These are phyloP conservation scores for Retiboletus flavoniger DNA, from an alignment of 1,284 basidiomycete species.

Conservation along the genomic window DNA sequence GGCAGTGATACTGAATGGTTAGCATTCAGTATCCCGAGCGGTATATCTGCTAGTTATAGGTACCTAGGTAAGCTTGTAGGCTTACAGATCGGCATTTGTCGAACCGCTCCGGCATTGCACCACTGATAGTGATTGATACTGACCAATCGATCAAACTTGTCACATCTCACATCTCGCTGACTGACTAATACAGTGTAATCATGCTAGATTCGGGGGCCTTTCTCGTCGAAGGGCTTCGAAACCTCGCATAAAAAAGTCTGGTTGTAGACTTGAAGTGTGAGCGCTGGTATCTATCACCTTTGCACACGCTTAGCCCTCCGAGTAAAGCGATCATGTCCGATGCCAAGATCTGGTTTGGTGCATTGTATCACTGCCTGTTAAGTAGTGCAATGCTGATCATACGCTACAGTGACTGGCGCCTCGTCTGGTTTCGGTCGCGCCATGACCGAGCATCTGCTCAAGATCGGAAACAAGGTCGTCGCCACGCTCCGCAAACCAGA, in stretches of 20 bases:
- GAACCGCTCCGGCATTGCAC: too few relatives aligned
- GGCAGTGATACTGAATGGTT: too few relatives aligned
- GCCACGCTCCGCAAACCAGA: conserved; percentile 35
- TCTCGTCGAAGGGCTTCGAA: neutral
- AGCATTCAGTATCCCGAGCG: too few relatives aligned
- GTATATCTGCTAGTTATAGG: too few relatives aligned
- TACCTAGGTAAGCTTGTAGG: too few relatives aligned
- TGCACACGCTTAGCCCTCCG: neutral
- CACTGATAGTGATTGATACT: too few relatives aligned
- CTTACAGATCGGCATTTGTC: too few relatives aligned
- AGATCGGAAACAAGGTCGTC: conserved; percentile 35
- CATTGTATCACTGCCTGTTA: neutral
- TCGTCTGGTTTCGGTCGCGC: conserved; percentile 31
- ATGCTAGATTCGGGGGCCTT: neutral
- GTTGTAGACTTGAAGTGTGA: neutral
- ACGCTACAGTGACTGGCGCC: conserved; percentile 25
- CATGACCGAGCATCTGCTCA: conserved; percentile 28
- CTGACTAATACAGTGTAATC: neutral
- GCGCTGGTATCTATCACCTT: neutral
- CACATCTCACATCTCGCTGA: neutral
- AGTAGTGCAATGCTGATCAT: neutral
- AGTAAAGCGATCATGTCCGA: conserved; percentile 12
- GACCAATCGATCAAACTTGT: too few relatives aligned
- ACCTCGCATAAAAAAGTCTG: neutral
- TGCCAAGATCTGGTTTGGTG: conserved; percentile 23